phyloP scores from a whole-genome alignment of 495 filamentous ascomycete species.

The Articulospora tetracladia region DNA sequence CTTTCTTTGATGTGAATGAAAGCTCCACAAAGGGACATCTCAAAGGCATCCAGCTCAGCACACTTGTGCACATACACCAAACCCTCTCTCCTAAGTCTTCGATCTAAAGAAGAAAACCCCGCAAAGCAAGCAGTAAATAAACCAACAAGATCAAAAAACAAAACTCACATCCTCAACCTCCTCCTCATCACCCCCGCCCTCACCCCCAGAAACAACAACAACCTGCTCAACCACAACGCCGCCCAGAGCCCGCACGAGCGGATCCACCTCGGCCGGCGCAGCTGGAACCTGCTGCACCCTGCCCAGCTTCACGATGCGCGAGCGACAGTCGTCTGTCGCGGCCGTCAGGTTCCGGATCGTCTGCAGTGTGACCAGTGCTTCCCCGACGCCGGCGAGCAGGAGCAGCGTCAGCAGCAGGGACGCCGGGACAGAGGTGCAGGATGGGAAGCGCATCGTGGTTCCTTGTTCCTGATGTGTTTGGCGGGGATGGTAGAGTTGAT shows the following conservation, averaged over 20 bases:
- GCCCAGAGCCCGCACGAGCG: constrained; percentile 2
- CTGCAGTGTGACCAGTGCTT: constrained; percentile 16
- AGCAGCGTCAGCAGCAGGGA: no score
- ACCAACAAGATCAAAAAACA: neutral
- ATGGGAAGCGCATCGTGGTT: neutral
- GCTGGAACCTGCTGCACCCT: neutral
- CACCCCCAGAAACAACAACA: neutral
- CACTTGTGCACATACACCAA: no score
- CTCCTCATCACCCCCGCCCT: constrained; percentile 6
- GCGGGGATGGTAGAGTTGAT: no score
- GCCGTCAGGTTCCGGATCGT: constrained; percentile 17
- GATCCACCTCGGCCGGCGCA: neutral
- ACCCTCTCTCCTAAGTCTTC: neutral
- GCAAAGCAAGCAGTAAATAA: neutral
- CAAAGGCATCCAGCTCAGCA: no score
- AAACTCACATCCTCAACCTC: constrained; percentile 24
- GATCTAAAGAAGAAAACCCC: neutral
- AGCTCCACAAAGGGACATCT: no score
- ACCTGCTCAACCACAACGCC: constrained; percentile 1
- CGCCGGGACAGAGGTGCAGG: no score
- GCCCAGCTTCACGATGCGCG: constrained; percentile 6
- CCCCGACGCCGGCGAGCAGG: neutral
- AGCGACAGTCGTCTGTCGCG: constrained; percentile 14
- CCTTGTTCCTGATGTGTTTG: neutral
- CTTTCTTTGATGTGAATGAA: no score